Evolutionary conservation across 1,139 yeast genomes (phyloP), one percentile per base, ranked within the genome.

Genomic region (Debaryomyces singareniensis): DNA sequence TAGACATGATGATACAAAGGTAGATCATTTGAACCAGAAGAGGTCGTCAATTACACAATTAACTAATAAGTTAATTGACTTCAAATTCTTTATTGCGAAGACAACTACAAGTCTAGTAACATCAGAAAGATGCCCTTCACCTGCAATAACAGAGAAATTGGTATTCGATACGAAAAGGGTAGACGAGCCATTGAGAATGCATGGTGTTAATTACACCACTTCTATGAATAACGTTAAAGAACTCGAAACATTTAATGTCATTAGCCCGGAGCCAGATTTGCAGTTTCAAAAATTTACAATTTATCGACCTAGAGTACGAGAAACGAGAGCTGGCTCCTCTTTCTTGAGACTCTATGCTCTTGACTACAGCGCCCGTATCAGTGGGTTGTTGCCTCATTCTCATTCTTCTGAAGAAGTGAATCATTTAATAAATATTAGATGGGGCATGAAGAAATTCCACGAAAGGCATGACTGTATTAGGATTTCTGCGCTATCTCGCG

Each of bases 281-380:
- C 7, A 9, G 7, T 6, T 23, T 9, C 12, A 23, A 6, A 23
- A 27, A 10, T 9, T n/a, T 5, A 5, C 14, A 11, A 4, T 9
- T 20, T 11, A 16, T 6, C 20, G 6, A 13, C n/a, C 15, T 26
- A 23, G 28, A 15, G 20, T 21, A 27, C 51, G 78, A 36, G 76
- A 71, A 35, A 63, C 58, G 25, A 51, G 79, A 25, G 53, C 69
- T 16, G 72, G 71, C 39, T 45, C 71, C 16, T 44, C 49, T 5
- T 72, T 71, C 33, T 53, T 73, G 20, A 49, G 66, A 24, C 47
- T 67, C 22, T 73, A 71, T 39, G 71, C 78, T 4, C 49, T 61
- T 25, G 75, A 71, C 43, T 63, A 48, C 39, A 49, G 53, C 14
- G 58, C 69, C 4, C 48, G 72, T 28, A 31, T 38, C 4, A 40